These are phyloP conservation scores for Trichoderma afroharzianum DNA, from an alignment of 2,329 filamentous ascomycete species.

Conservation along the genomic window DNA sequence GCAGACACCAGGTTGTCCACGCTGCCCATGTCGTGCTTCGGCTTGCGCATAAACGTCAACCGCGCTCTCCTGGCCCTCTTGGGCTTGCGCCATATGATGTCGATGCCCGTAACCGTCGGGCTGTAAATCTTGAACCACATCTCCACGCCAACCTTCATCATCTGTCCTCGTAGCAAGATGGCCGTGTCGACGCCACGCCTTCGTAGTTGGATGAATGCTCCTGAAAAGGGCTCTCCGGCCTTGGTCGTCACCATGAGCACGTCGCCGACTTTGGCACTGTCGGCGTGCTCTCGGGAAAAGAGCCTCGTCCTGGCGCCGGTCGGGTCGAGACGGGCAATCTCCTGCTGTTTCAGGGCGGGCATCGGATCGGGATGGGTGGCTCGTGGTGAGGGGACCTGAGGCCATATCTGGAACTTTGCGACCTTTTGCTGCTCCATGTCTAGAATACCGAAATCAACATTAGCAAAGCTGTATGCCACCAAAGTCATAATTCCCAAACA, in stretches of 20 bases:
- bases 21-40: constrained; percentile 81
- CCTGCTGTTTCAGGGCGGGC: constrained; percentile 59
- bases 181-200: constrained; percentile 85
- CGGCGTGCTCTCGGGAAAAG: constrained; percentile 72
- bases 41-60: constrained; percentile 86
- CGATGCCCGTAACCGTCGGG: constrained; percentile 83
- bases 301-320: constrained; percentile 77
- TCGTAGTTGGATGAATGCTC: constrained; percentile 83
- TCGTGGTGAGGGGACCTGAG: constrained; percentile 53
- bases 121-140: constrained; percentile 98
- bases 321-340: constrained; percentile 76
- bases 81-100: constrained; percentile 81
- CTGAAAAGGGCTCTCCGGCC: constrained; percentile 79
- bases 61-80: constrained; percentile 84
- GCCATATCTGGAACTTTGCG: constrained; percentile 49
- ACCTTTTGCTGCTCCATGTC: constrained; percentile 35
- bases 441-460: constrained; percentile 21
- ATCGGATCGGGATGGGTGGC: constrained; percentile 64
- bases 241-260: constrained; percentile 85
- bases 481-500: background rate
- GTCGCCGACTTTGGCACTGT: constrained; percentile 80
- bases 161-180: constrained; percentile 78
- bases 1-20: constrained; percentile 72
- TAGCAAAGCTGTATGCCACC: background rate
- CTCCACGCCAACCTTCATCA: constrained; percentile 86